Base-by-base conservation (phyloP, 78 protist genomes). In the Capsaspora owczarzaki region DNA sequence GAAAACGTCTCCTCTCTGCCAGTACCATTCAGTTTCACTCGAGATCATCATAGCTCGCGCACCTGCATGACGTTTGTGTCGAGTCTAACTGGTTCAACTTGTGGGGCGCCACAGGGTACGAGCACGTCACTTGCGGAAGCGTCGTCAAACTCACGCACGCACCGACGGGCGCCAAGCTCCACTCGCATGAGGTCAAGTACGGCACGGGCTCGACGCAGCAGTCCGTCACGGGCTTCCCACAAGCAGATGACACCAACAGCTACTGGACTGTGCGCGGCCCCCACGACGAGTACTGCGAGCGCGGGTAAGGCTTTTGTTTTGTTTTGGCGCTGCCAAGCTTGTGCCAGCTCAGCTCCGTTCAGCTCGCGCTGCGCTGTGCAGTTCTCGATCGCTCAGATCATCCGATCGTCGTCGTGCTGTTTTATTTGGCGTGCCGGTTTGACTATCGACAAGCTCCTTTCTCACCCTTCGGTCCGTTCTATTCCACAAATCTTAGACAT, bases 131-230 rank as follows among this genome's bases (percentile, higher is more conserved):
- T 27, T 88, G 91, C 43, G 91, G 87, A 2, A 77, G 81, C 20
- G 63, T 43, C 22, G 42, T 88, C 44, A 83, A 84, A 74, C 61
- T 88, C 51, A 37, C 2, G n/a, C 76, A 88, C n/a, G 80, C 40
- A n/a, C 41, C 5, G 35, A 84, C 76, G 20, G 20, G 38, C 5
- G 37, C n/a, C 72, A 51, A 37, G 29, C 85, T 88, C 47, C 91
- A 84, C 51, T 81, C 86, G 47, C 91, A 88, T 49, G 85, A 80
- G n/a, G 82, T 83, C 41, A 60, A 19, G 41, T 88, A 81, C 35
- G 91, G 91, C 66, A 49, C 74, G 19, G 91, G 91, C 6, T 37
- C 69, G 14, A 46, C 46, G 19, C 91, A 88, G 75, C 91, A 68
- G 81, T 61, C 76, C 20, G 87, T 84, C 23, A 84, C 87, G 4